Evolutionary conservation across 2,329 filamentous ascomycete species (phyloP).

Genomic region (Ophiostoma triangulosporum): DNA sequence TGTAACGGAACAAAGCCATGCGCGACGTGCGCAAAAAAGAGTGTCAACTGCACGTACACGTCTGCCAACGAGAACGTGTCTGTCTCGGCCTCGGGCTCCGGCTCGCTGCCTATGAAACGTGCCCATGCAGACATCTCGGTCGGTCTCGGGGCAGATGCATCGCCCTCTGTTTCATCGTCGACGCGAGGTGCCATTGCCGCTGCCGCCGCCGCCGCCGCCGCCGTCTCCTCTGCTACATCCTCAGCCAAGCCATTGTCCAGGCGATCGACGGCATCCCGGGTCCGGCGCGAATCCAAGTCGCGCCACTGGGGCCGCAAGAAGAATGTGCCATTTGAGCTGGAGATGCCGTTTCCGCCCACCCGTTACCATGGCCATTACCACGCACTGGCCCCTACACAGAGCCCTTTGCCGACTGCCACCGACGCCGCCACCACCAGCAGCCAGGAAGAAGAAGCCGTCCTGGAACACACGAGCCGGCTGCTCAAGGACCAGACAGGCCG

Average conservation of each 20-base stretch:
- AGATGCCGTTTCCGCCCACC: neutral
- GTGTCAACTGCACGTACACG: constrained; percentile 28
- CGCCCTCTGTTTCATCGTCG: neutral
- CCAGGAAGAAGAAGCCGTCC: constrained; percentile 40
- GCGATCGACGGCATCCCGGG: neutral
- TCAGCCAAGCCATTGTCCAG: neutral
- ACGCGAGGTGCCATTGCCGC: neutral
- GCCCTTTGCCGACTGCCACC: neutral
- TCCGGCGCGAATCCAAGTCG: neutral
- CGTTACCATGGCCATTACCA: neutral
- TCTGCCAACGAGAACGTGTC: neutral
- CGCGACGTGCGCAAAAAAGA: constrained; percentile 42
- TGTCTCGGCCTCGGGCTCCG: neutral
- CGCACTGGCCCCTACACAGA: no score
- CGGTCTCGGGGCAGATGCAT: neutral
- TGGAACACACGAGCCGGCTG: constrained; percentile 43
- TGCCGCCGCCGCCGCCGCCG: neutral
- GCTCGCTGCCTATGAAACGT: constrained; percentile 3
- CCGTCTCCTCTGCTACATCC: neutral
- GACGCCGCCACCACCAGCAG: constrained; percentile 24
- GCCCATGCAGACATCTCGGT: neutral
- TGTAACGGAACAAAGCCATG: constrained; percentile 47
- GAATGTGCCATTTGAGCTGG: neutral
- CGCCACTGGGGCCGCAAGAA: neutral
- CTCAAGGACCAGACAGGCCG: constrained; percentile 44